Base-by-base conservation (phyloP, 2,329 filamentous ascomycete genomes). In the Phyllosticta citriasiana region DNA sequence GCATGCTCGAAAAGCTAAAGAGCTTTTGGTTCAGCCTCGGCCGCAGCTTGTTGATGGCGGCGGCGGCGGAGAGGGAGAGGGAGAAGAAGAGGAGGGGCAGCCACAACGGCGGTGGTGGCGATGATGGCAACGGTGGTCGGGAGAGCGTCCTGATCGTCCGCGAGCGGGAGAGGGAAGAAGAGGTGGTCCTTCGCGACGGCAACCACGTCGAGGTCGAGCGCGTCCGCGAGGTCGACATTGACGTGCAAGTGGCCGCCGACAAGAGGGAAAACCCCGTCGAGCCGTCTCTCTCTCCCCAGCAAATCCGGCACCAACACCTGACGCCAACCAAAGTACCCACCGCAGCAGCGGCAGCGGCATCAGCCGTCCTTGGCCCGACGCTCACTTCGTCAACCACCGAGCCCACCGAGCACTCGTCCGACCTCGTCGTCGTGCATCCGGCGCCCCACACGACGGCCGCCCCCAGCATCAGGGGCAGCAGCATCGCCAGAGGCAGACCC, bases 1-100 rank as follows among this genome's bases (percentile, higher is more conserved):
- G 71, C 30, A 69, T 76, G 40, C 72, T 72, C 16, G 73, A 76
- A 64, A 73, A 70, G 62, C 62, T 77, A 19, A 71, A 73, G 61
- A 64, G 66, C 35, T 57, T 75, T 16, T 71, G 73, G 62, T 69
- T 68, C 55, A 69, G 66, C 33, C 30, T 59, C 2, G 35, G 57
- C 6, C 52, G 30, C 16, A 47, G 24, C 16, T 3, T 55, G 52
- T 12, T 14, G 56, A 30, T 30, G 24, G 33, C 40, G 40, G 51
- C 56, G 24, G 56, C 25, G 16, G 40, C 40, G 40, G 40, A 47
- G 40, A 47, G n/a, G 16, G 40, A 16, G 40, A 47, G 40, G 40
- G 40, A 47, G 52, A 27, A 47, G 52, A 27, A 53, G 55, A 50
- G 47, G 22, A 19, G 25, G 57, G 50, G 57, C 9, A n/a, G 10